Evolutionary conservation across 228 moss, liverwort and hornwort genomes (phyloP).

Genomic region (Sphagnum fallax): DNA sequence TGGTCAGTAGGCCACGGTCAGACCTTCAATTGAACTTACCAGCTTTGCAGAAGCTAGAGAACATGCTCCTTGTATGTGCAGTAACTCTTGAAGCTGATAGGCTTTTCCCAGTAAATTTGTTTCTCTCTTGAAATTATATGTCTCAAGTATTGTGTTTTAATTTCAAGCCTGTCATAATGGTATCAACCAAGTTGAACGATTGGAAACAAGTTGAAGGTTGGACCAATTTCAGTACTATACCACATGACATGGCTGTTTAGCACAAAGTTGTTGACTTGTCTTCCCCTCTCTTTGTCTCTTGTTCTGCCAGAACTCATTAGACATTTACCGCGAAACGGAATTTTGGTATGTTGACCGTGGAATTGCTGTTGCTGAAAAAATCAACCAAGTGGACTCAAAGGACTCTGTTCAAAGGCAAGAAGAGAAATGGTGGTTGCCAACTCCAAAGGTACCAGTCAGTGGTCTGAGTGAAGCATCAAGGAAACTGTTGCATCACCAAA

Average conservation of each 20-base stretch:
- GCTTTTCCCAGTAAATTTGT: too few relatives aligned
- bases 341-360: conserved; percentile 98
- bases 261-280: too few relatives aligned
- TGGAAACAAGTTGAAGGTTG: too few relatives aligned
- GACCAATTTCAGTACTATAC: too few relatives aligned
- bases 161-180: too few relatives aligned
- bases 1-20: conserved; percentile 84
- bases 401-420: conserved; percentile 90
- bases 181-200: too few relatives aligned
- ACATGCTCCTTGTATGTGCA: conserved; percentile 76
- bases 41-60: conserved; percentile 84
- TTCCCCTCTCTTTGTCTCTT: background rate
- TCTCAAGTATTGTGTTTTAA: too few relatives aligned
- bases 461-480: conserved; percentile 84
- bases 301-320: conserved; percentile 66
- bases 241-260: too few relatives aligned
- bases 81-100: too few relatives aligned
- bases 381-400: conserved; percentile 37
- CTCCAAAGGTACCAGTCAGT: conserved; percentile 74
- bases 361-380: conserved; percentile 64
- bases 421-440: conserved; percentile 99
- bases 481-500: conserved; percentile 64
- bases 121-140: too few relatives aligned
- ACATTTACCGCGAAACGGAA: conserved; percentile 72
- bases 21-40: conserved; percentile 88